Evolutionary conservation across 2,329 filamentous ascomycete species (phyloP).

Genomic region (Xylariaceae sp.): DNA sequence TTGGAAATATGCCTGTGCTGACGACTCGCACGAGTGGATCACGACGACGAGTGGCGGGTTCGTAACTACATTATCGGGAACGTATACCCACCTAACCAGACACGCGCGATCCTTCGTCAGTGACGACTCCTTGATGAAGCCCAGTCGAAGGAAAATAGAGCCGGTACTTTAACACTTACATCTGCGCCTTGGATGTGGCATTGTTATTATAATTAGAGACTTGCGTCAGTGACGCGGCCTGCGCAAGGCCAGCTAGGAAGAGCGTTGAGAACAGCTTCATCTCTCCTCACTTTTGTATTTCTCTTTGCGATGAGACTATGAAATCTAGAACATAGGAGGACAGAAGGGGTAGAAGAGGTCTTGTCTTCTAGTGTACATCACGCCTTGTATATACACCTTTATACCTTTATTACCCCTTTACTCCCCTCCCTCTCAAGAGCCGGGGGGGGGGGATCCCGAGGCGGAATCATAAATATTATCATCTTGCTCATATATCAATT

Average conservation of each 20-base stretch:
- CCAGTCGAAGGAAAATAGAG: not conserved
- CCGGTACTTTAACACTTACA: slow-evolving; percentile 25
- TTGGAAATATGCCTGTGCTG: slow-evolving; percentile 34
- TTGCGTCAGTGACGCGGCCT: slow-evolving; percentile 31
- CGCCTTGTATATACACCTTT: no score
- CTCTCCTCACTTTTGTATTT: no score
- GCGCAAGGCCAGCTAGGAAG: slow-evolving; percentile 21
- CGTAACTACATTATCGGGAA: slow-evolving; percentile 34
- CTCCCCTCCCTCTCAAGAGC: no score
- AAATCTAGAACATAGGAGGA: no score
- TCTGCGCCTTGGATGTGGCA: slow-evolving; percentile 34
- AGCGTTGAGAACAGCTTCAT: slow-evolving; percentile 23
- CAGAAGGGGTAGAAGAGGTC: no score
- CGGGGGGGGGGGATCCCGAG: no score
- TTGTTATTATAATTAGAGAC: slow-evolving; percentile 35
- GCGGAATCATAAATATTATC: no score
- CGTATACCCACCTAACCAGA: slow-evolving; percentile 30
- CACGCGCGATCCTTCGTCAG: not conserved
- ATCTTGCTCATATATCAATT: no score
- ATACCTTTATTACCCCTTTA: no score
- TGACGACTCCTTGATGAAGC: not conserved
- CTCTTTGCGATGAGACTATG: no score
- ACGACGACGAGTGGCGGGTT: slow-evolving; percentile 34
- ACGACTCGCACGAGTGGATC: slow-evolving; percentile 37
- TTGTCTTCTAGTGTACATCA: no score